Conservation (phyloP, 2,329 filamentous ascomycete genomes). For the Beauveria sp. region DNA sequence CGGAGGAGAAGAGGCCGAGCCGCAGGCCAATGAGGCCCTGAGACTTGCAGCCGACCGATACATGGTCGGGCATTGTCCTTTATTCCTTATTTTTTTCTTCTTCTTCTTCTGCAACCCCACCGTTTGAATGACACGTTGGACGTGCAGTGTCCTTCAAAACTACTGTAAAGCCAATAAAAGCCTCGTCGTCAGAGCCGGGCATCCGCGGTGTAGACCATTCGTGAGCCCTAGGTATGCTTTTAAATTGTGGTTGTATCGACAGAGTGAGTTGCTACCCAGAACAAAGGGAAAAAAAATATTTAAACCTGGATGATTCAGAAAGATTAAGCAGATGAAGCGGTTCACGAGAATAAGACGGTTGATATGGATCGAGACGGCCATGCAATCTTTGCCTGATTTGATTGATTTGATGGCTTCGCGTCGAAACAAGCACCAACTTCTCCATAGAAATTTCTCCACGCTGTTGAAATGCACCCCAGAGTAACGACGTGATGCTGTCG, state of each 20-base stretch:
- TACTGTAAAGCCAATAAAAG: neutral
- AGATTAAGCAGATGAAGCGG: neutral
- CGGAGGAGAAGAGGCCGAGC: neutral
- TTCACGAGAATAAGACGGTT: neutral
- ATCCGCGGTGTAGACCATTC: neutral
- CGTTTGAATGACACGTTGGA: neutral
- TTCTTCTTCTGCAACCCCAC: neutral
- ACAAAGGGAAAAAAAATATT: too few relatives aligned
- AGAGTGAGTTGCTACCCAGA: neutral
- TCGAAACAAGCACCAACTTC: slow-evolving; percentile 2
- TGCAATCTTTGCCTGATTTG: neutral
- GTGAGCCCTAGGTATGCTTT: too few relatives aligned
- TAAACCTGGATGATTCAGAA: neutral
- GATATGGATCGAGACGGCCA: neutral
- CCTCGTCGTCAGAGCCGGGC: slow-evolving; percentile 1
- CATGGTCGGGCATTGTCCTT: neutral
- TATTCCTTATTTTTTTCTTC: neutral
- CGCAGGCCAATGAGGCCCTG: neutral
- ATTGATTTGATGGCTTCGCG: neutral
- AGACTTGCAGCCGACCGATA: neutral
- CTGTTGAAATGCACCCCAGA: neutral
- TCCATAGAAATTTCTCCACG: slow-evolving; percentile 7
- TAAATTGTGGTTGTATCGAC: neutral
- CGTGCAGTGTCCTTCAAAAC: too few relatives aligned
- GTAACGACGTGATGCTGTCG: neutral